Evolutionary conservation across 306 rosid species (phyloP), one percentile per base, ranked within the genome.

Genomic region (Medicago lupulina): DNA sequence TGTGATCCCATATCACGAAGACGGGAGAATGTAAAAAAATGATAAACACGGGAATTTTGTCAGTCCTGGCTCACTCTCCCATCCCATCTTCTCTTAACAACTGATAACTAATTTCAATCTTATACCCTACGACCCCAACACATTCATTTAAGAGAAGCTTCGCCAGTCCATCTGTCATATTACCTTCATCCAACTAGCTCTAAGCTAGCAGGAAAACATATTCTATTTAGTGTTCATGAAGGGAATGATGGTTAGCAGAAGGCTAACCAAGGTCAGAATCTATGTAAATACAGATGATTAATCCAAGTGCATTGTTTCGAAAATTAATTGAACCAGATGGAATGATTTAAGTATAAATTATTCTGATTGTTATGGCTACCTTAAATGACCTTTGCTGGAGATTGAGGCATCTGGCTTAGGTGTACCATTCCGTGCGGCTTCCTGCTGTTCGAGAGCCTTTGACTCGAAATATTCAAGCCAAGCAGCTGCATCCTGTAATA

Each of bases 391-490:
- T 76, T 95, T 95, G 88, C 98, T 95, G 81, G 98, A 95, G 81
- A 95, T 95, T 49, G 98, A 95, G 69, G 97, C 98, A 86, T 95
- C 98, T 76, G 98, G 96, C 84, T 95, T 95, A 55, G 98, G 98
- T 66, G 98, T 90, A 73, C 98, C 98, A 67, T 90, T 92, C 21
- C 97, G 91, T 34, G 97, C 97, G 84, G 98, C 98, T 81, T 95
- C 98, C 83, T 92, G 98, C 84, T 95, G 98, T 88, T 95, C 98
- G 53, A 95, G 73, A 86, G 98, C 97, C 89, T 95, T 95, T 41
- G 98, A 95, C 87, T 95, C 98, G 5, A 95, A 95, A 88, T 95
- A 95, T 86, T 95, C 98, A 4, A 95, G 96, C 98, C 98, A 95
- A 63, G 98, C 98, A 79, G 97, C 96, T 50, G 98, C 97, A 83